Base-by-base conservation (phyloP, 495 filamentous ascomycete species). In the Gamarada debralockiae region DNA sequence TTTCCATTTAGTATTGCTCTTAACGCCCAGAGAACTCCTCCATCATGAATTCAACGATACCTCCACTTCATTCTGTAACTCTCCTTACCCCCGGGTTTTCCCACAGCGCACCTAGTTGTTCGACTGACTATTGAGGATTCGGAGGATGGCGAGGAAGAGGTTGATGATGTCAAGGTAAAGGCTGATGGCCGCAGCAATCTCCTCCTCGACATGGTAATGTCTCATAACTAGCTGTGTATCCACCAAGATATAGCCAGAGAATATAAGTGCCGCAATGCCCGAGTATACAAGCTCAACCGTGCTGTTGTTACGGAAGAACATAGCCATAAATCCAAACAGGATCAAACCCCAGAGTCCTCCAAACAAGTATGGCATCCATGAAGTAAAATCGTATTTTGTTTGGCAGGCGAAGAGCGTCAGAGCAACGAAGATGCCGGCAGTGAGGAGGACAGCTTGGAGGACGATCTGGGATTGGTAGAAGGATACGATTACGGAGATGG, bases 151-250 rank as follows among this genome's bases (percentile, higher is more conserved):
- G 56, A 98, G 72, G 80, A 98, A 98, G 59, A 98, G 70, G 73
- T 98, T 98, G 72, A 98, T 86, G 59, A 98, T 83, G 68, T 98
- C 93, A 36, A 99, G 73, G 67, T 99, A 99, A 42, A 99, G 78
- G 63, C 87, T 89, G 65, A 99, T 96, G 1, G 91, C 85, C 44
- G 93, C 93, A 0, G 91, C 92, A 66, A 99, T 97, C 78, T 99
- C 93, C 79, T 99, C 93, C 72, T 99, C 93, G 47, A 95, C 90
- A 64, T 98, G 95, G 62, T 95, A 92, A 66, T 93, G 89, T 55
- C 90, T 82, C 81, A 98, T 84, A 24, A 98, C 82, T 44, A 98
- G 71, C 78, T 97, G 92, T 2, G 93, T 98, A 66, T 98, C 93
- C 17, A 97, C 90, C 3, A 98, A 76, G 55, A 97, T 92, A 67